These are phyloP conservation scores for Ganoderma sp. DNA, from an alignment of 1,284 basidiomycete genomes.

Conservation along the genomic window DNA sequence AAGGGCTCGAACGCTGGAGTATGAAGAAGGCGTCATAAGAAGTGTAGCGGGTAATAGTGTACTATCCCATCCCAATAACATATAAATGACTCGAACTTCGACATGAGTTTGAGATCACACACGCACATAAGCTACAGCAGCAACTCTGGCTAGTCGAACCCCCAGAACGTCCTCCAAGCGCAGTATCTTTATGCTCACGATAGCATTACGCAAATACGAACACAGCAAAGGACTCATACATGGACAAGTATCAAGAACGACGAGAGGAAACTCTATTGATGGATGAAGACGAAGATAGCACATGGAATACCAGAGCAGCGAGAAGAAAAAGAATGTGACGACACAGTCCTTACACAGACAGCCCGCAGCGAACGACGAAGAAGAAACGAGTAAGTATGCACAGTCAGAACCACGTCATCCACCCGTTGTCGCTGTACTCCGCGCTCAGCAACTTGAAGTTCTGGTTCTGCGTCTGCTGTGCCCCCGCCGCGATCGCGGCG, in stretches of 20 bases:
- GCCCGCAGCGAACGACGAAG: not conserved
- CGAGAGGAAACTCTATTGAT: not conserved
- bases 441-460: conserved; percentile 33
- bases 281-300: not conserved
- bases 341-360: not conserved
- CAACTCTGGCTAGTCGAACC: not conserved
- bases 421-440: conserved; percentile 39
- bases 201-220: not conserved
- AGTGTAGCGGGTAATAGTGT: conserved; percentile 20
- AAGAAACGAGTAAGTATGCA: not conserved
- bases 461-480: conserved; percentile 14
- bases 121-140: conserved; percentile 3
- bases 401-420: conserved; percentile 42
- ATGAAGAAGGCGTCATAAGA: not conserved
- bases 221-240: conserved; percentile 9
- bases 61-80: not conserved
- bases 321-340: no score
- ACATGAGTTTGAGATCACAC: not conserved
- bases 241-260: conserved; percentile 7
- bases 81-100: conserved; percentile 7
- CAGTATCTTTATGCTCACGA: conserved; percentile 4
- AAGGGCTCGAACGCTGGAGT: not conserved
- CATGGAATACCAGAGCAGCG: not conserved
- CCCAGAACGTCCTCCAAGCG: not conserved
- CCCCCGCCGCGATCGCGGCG: conserved; percentile 12